phyloP scores from a whole-genome alignment of 2,329 filamentous ascomycete species.

The Ascochyta clinopodiicola region DNA sequence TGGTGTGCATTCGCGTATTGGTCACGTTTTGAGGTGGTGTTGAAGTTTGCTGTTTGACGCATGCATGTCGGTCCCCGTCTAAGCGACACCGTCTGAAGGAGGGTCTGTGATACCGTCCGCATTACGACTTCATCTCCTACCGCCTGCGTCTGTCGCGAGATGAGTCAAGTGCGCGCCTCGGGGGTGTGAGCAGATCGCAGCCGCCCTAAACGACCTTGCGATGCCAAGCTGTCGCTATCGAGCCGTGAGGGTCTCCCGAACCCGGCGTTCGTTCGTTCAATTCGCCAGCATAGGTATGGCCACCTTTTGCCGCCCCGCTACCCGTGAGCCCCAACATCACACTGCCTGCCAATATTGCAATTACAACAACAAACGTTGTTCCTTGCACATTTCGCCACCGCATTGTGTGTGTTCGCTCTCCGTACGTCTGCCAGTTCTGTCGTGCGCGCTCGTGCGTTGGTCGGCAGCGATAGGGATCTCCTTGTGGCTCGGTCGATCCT shows the following conservation, averaged over 20 bases:
- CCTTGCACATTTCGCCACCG: conserved; percentile 23
- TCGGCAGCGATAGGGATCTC: conserved; percentile 34
- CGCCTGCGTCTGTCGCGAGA: conserved; percentile 34
- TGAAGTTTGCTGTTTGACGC: background rate
- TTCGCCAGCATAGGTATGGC: conserved; percentile 11
- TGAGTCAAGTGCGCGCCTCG: conserved; percentile 33
- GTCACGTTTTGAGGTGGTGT: conserved; percentile 11
- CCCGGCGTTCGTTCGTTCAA: conserved; percentile 20
- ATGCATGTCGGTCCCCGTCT: conserved; percentile 8
- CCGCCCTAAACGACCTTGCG: conserved; percentile 23
- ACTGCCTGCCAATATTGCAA: conserved; percentile 9
- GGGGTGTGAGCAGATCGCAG: conserved; percentile 38
- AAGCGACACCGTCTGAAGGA: background rate
- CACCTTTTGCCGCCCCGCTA: conserved; percentile 27
- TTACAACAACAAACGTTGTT: conserved; percentile 13
- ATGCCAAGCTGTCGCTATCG: conserved; percentile 31
- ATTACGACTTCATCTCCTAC: conserved; percentile 25
- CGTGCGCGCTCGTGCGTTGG: conserved; percentile 41
- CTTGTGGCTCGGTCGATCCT: conserved; percentile 47
- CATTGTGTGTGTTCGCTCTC: conserved; percentile 23
- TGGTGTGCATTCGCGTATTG: conserved; percentile 2
- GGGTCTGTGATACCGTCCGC: conserved; percentile 17
- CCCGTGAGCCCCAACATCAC: conserved; percentile 10
- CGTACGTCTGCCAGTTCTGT: conserved; percentile 36
- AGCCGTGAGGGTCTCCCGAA: conserved; percentile 27